A percentile compares a stretch with the other conserved stretches of the same genome.
Evolutionary conservation across 306 rosid species (phyloP).

Genomic region (Mucuna pruriens): DNA sequence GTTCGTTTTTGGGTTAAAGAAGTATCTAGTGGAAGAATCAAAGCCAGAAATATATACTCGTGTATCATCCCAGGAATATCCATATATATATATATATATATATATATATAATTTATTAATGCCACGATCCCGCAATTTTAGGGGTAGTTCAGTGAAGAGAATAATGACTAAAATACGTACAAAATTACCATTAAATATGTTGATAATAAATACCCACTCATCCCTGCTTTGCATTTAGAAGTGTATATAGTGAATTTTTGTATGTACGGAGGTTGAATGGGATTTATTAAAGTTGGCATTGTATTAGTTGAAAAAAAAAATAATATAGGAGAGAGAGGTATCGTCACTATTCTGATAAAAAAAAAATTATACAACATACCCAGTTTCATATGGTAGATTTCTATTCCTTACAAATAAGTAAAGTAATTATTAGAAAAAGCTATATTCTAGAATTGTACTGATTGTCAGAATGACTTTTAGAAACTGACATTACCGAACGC

Average conservation of each 20-base stretch:
- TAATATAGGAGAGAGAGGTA: neutral
- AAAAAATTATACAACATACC: neutral
- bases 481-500: neutral
- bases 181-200: neutral
- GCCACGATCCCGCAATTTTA: neutral
- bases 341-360: neutral
- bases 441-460: neutral
- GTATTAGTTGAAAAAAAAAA: neutral
- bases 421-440: neutral
- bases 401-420: neutral
- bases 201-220: neutral
- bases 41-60: slow-evolving; percentile 23
- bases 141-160: neutral
- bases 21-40: slow-evolving; percentile 58
- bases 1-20: slow-evolving; percentile 39
- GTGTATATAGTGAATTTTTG: neutral
- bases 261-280: neutral
- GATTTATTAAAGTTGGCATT: neutral
- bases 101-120: too few relatives aligned
- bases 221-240: neutral
- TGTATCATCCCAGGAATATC: slow-evolving; percentile 24
- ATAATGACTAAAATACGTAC: neutral
- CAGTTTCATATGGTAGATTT: neutral
- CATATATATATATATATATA: too few relatives aligned
- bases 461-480: neutral